Base-by-base conservation (phyloP, 352 stramenopile genomes). In the Globisporangium cystogenes region DNA sequence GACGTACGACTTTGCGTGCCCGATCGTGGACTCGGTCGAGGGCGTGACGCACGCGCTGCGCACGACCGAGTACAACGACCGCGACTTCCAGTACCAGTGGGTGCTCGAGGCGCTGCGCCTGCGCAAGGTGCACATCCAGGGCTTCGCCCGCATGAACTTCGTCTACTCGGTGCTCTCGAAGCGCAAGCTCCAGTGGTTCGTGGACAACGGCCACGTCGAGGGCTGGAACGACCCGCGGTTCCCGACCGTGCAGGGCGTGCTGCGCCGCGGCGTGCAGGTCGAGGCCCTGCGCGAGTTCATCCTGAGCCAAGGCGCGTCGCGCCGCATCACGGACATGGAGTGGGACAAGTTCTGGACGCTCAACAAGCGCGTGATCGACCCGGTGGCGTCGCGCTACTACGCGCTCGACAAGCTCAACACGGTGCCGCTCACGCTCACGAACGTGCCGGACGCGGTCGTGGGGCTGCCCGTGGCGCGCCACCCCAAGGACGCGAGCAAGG, bases 281-380 rank as follows among this genome's bases (percentile, higher is more conserved):
- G 67, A 89, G 57, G 96, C 96, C 8, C 79, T 99, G 35, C 87
- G 96, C 33, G 80, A 92, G 42, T 99, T 99, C 65, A 99, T 99
- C 53, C 69, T 99, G 71, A 92, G 79, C 49, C 96, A 99, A 70
- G 97, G 97, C 50, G 95, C 95, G 41, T 98, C 90, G 46, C 89
- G 95, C 48, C 87, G 95, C 57, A 95, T 99, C 57, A 97, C 97
- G 26, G 97, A 98, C 63, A 99, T 99, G 96, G 96, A 99, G 57
- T 99, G 97, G 97, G 95, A 98, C 79, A 99, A 98, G 70, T 99
- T 99, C 64, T 99, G 97, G 97, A 97, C 92, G 14, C 82, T 98
- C 55, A 99, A 99, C 87, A 99, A 99, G 82, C 96, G 97, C 53
- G 87, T 98, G 57, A 86, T 99, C 55, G 97, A 99, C 74, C 92